These are phyloP conservation scores for Dimocarpus longan DNA, from an alignment of 345 rosid species.

Conservation along the genomic window DNA sequence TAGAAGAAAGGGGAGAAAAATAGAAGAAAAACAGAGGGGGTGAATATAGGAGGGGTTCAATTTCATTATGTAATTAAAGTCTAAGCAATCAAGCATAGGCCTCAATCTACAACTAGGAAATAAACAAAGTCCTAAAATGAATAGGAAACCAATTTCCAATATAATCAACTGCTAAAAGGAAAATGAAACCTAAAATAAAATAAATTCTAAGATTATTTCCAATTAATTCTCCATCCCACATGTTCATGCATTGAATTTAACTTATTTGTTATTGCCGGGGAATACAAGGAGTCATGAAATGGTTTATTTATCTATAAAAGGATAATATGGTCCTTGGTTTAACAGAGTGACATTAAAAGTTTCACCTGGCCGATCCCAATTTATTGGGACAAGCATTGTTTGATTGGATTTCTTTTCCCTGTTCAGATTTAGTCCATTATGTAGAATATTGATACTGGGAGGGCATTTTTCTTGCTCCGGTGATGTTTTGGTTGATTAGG, in stretches of 20 bases:
- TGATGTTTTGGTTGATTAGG: constrained; percentile 1
- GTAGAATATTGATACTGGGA: neutral
- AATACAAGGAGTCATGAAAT: neutral
- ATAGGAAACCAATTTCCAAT: too few species aligned
- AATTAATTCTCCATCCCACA: too few species aligned
- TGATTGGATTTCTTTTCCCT: neutral
- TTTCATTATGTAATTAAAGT: too few species aligned
- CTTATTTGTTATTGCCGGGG: constrained; percentile 4
- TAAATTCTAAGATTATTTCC: neutral
- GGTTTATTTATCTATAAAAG: neutral
- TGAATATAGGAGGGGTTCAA: too few species aligned
- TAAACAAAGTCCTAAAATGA: too few species aligned
- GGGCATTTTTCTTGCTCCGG: neutral
- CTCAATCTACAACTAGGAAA: too few species aligned
- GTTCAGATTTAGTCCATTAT: neutral
- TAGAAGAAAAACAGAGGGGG: too few species aligned
- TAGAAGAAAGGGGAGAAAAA: too few species aligned
- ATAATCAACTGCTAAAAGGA: too few species aligned
- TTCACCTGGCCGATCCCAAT: neutral
- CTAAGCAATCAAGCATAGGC: too few species aligned
- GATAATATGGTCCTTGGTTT: constrained; percentile 2
- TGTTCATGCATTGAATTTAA: neutral
- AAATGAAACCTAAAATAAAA: too few species aligned
- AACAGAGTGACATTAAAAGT: neutral
- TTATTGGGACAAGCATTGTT: neutral